Evolutionary conservation across 495 filamentous ascomycete species (phyloP).

Genomic region (Margaritispora aquatica): DNA sequence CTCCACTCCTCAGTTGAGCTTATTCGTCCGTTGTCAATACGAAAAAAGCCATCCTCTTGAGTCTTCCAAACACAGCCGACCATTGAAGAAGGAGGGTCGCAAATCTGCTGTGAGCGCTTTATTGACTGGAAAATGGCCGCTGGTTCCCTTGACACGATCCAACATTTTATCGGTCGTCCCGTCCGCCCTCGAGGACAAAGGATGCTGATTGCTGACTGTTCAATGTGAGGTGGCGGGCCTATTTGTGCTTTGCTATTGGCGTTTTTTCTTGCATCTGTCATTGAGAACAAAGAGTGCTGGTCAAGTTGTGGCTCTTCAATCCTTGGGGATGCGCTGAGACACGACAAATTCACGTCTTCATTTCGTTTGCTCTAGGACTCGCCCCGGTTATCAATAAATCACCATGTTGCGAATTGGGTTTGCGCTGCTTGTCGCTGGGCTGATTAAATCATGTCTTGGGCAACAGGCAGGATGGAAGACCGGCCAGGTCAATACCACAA

Average conservation of each 20-base stretch:
- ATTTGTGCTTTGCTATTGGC: background rate
- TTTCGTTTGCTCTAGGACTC: background rate
- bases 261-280: background rate
- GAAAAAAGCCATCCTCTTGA: background rate
- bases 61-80: background rate
- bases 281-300: conserved; percentile 1
- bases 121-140: background rate
- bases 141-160: background rate
- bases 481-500: conserved; percentile 43
- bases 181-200: background rate
- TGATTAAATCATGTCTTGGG: conserved; percentile 12
- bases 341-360: conserved; percentile 8
- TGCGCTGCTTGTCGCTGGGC: conserved; percentile 4
- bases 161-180: background rate
- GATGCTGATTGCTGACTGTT: conserved; percentile 5
- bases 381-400: background rate
- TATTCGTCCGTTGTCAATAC: background rate
- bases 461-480: conserved; percentile 33
- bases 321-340: conserved; percentile 12
- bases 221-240: background rate
- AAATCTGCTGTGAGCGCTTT: background rate
- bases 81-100: background rate
- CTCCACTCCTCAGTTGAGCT: background rate
- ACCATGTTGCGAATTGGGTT: conserved; percentile 10
- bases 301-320: background rate